A percentile compares a stretch with the other conserved stretches of the same genome.
These are phyloP conservation scores for barrel medic (Medicago truncatula) DNA, from an alignment of 306 rosid species.

Conservation along the genomic window MtrunA17r5.0-ANR NC_053044.1:18866501-18867000, in stretches of 20 bases:
- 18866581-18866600: slow-evolving; percentile 52
- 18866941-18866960: neutral
- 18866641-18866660: slow-evolving; percentile 41
- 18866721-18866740: slow-evolving; percentile 98
- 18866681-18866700: slow-evolving; percentile 82
- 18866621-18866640: slow-evolving; percentile 75
- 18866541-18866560: slow-evolving; percentile 65
- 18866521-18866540: slow-evolving; percentile 86
- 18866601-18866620: slow-evolving; percentile 70
- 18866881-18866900: too few species aligned
- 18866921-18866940: neutral
- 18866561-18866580: slow-evolving; percentile 65
- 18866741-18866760: slow-evolving; percentile 76
- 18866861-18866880: too few species aligned
- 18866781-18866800: neutral
- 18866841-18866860: too few species aligned
- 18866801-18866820: too few species aligned
- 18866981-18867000: neutral
- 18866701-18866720: slow-evolving; percentile 81
- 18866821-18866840: too few species aligned
- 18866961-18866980: neutral
- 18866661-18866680: slow-evolving; percentile 93
- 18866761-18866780: neutral
- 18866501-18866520: slow-evolving; percentile 74
- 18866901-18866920: too few species aligned